Evolutionary conservation across 2,329 filamentous ascomycete species (phyloP), one percentile per base, ranked within the genome.

Genomic region (Claviceps citrina): DNA sequence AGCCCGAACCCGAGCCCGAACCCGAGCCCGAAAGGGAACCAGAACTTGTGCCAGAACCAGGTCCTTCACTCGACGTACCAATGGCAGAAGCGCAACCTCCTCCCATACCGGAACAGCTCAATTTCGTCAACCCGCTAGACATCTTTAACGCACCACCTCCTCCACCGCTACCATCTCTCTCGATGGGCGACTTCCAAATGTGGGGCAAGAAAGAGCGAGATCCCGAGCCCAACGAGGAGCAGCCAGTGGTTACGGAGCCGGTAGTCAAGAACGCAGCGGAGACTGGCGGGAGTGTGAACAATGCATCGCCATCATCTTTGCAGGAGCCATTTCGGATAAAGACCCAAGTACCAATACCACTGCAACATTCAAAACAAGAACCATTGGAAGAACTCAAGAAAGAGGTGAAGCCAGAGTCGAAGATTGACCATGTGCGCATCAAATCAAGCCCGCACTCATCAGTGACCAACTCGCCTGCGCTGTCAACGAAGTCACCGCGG

Each of bases 401-500:
- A 25, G 40, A 34, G 22, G 33, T 44, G 4, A 49, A 46, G 16
- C 35, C 38, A n/a, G 48, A 48, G 12, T 16, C 44, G 1, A 45
- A 38, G 12, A 7, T 36, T 3, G 47, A 50, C 15, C 28, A 43
- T 24, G 37, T 39, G 18, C 45, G 43, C 31, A 34, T 60, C 41
- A 63, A 60, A 38, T 55, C 51, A 13, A 64, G 59, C 39, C 62
- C 59, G 15, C 59, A 56, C 16, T 57, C 61, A 9, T 61, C 61
- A 1, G 56, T 63, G 10, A 52, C 55, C 31, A 63, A 64, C 35
- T 66, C 64, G 4, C 64, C 64, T 2, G 60, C 61, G 5, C 51
- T 64, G 4, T 62, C 59, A 10, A 49, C 55, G 5, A 54, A 57
- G 25, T 65, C 62, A 3, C 60, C 62, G 1, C 60, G 58, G 43